These are phyloP conservation scores for Pythium myriotylum DNA, from an alignment of 352 stramenopile species.

Conservation along the genomic window DNA sequence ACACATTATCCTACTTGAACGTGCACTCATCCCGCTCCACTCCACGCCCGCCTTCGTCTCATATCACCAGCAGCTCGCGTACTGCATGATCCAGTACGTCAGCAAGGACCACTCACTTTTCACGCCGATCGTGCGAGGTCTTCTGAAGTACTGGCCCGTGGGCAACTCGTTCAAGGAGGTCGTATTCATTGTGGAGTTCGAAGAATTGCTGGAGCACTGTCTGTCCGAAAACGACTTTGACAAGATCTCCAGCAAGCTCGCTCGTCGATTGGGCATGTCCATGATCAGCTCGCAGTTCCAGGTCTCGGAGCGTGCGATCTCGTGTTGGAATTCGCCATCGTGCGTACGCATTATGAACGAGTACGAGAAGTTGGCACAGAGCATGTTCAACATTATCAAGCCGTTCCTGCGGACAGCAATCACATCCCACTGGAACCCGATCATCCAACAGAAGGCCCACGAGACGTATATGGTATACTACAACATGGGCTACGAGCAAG, in stretches of 20 bases:
- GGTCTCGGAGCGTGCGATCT: conserved; percentile 82
- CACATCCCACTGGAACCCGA: conserved; percentile 74
- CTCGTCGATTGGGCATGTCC: conserved; percentile 63
- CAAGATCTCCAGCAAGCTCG: conserved; percentile 56
- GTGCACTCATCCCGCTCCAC: conserved; percentile 85
- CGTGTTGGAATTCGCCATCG: conserved; percentile 76
- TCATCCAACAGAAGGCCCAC: conserved; percentile 86
- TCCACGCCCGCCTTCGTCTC: conserved; percentile 84
- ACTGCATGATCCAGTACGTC: conserved; percentile 91
- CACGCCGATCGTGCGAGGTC: conserved; percentile 72
- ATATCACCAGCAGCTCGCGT: conserved; percentile 88
- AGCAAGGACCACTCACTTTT: conserved; percentile 89
- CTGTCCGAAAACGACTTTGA: conserved; percentile 79
- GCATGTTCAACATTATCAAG: conserved; percentile 86
- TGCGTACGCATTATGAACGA: conserved; percentile 90
- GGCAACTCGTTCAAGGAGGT: conserved; percentile 90
- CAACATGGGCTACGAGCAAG: conserved; percentile 89
- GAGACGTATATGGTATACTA: conserved; percentile 89
- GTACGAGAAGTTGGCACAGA: conserved; percentile 85
- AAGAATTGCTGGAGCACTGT: conserved; percentile 89
- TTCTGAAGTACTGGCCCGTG: conserved; percentile 87
- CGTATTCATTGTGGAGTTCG: conserved; percentile 88
- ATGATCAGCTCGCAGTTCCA: conserved; percentile 88
- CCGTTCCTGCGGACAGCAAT: conserved; percentile 59
- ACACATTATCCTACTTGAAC: conserved; percentile 84